These are phyloP conservation scores for Neopestalotiopsis sp. DNA, from an alignment of 2,329 filamentous ascomycete genomes.

Conservation along the genomic window DNA sequence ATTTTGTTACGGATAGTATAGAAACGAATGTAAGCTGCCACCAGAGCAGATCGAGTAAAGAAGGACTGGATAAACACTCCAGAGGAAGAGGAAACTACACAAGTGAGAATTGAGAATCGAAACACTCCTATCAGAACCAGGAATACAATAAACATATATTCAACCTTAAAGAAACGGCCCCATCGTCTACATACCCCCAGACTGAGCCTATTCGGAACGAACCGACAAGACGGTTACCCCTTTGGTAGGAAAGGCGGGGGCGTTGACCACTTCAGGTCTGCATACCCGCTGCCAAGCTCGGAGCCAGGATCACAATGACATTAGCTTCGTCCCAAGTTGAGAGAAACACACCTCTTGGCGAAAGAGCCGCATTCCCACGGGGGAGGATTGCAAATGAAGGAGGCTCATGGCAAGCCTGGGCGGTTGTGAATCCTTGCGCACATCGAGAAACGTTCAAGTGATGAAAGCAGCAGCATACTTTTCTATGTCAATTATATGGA, in stretches of 20 bases:
- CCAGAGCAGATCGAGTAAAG: neutral
- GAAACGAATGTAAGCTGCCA: neutral
- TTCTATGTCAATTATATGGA: too few relatives aligned
- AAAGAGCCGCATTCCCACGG: neutral
- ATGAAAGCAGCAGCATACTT: neutral
- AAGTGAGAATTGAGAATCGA: neutral
- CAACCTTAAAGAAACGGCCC: neutral
- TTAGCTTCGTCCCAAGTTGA: slow-evolving; percentile 4
- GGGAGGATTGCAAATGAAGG: neutral
- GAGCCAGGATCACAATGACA: neutral
- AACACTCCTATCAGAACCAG: too few relatives aligned
- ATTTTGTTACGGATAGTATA: neutral
- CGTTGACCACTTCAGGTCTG: neutral
- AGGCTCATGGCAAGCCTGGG: neutral
- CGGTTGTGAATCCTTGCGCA: neutral
- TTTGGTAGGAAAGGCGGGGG: neutral
- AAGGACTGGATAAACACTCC: neutral
- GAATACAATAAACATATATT: neutral
- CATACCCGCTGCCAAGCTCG: slow-evolving; percentile 1
- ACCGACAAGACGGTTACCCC: neutral
- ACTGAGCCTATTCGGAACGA: neutral
- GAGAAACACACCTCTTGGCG: neutral
- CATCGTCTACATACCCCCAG: neutral
- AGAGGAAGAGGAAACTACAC: neutral
- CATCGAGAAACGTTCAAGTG: neutral